Evolutionary conservation across 805 yeast genomes (phyloP).

Genomic region (Ogataea chonburiensis): DNA sequence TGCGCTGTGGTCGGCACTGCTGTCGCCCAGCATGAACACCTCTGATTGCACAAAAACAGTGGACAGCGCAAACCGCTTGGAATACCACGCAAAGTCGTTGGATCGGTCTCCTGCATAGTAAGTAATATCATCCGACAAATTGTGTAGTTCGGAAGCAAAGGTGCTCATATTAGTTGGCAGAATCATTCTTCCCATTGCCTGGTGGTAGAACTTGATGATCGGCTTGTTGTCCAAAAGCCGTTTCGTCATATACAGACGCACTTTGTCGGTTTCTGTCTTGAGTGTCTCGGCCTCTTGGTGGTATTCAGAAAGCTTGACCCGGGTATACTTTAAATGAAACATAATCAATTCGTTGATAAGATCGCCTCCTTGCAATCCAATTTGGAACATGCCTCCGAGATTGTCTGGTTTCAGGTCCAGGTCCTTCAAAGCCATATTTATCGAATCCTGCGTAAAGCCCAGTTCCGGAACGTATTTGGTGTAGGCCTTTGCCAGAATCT

Average conservation of each 20-base stretch:
- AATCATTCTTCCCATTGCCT: constrained; percentile 60
- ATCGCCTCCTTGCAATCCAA: constrained; percentile 30
- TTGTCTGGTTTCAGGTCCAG: constrained; percentile 42
- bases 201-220: constrained; percentile 40
- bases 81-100: constrained; percentile 87
- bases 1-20: constrained; percentile 48
- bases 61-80: constrained; percentile 73
- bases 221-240: constrained; percentile 55
- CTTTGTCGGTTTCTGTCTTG: constrained; percentile 23
- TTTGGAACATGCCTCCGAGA: constrained; percentile 39
- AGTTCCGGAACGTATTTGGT: constrained; percentile 39
- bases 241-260: constrained; percentile 36
- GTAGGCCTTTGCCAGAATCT: constrained; percentile 35
- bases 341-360: constrained; percentile 42
- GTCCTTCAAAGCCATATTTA: constrained; percentile 44
- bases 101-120: constrained; percentile 76
- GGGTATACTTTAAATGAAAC: constrained; percentile 45
- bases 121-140: constrained; percentile 79
- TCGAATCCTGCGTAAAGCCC: constrained; percentile 44
- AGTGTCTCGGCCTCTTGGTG: constrained; percentile 25
- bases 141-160: constrained; percentile 67
- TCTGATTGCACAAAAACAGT: constrained; percentile 74
- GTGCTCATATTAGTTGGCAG: constrained; percentile 58
- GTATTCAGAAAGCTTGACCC: constrained; percentile 38
- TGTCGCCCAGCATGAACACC: constrained; percentile 76